These are phyloP conservation scores for Mallotus nudiflorus DNA, from an alignment of 345 rosid species.

Conservation along the genomic window DNA sequence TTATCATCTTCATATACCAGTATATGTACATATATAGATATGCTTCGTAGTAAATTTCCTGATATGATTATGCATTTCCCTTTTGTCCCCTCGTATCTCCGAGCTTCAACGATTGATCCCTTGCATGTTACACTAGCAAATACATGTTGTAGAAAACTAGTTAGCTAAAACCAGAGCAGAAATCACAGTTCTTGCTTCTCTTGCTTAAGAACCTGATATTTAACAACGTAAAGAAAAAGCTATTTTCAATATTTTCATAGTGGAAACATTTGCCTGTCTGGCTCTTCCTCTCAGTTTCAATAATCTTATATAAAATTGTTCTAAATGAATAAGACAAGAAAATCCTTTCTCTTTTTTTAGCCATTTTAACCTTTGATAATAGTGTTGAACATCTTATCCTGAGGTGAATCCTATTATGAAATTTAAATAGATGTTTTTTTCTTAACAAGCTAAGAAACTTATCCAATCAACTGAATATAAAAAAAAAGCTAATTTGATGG, in stretches of 20 bases:
- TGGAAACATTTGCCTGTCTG: not conserved
- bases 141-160: constrained; percentile 40
- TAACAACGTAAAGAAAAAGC: not conserved
- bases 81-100: constrained; percentile 32
- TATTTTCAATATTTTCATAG: too few species aligned
- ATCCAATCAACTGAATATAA: too few species aligned
- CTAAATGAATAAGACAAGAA: not conserved
- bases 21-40: too few species aligned
- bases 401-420: too few species aligned
- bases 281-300: not conserved
- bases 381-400: too few species aligned
- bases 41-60: not conserved
- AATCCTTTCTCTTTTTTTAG: not conserved
- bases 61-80: not conserved
- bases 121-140: constrained; percentile 44
- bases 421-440: too few species aligned
- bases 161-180: constrained; percentile 53
- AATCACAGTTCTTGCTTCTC: constrained; percentile 26
- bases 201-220: not conserved
- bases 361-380: not conserved
- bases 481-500: too few species aligned
- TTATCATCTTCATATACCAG: too few species aligned
- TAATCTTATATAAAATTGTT: not conserved
- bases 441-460: too few species aligned
- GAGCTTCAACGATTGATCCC: constrained; percentile 52